Evolutionary conservation across 2,329 filamentous ascomycete genomes (phyloP).

Genomic region (Fusarium solani-melongenae): DNA sequence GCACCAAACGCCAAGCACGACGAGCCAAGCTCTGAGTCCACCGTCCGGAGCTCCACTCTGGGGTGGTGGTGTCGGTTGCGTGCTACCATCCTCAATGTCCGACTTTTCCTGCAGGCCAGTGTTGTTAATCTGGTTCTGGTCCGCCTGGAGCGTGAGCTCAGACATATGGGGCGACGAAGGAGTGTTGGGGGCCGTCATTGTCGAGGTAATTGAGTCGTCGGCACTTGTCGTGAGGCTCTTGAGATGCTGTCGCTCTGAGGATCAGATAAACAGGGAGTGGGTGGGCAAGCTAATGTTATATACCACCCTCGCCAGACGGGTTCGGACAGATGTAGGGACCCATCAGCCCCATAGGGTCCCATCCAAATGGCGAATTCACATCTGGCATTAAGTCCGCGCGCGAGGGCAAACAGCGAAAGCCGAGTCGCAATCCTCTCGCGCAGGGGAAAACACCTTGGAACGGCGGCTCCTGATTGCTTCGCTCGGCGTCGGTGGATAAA

Average conservation of each 20-base stretch:
- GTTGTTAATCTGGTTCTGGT: slow-evolving; percentile 1
- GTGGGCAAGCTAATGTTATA: slow-evolving; percentile 8
- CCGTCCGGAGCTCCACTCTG: slow-evolving; percentile 22
- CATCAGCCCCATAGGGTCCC: slow-evolving; percentile 5
- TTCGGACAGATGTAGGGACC: background rate
- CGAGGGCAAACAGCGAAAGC: background rate
- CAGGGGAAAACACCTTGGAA: background rate
- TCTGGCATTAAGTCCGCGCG: slow-evolving; percentile 16
- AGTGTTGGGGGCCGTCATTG: slow-evolving; percentile 7
- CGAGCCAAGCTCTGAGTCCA: slow-evolving; percentile 50
- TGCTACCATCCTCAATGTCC: slow-evolving; percentile 17
- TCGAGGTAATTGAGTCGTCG: background rate
- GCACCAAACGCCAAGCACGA: slow-evolving; percentile 55
- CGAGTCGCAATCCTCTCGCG: background rate
- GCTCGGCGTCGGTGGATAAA: background rate
- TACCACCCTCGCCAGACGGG: background rate
- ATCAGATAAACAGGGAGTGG: slow-evolving; percentile 11
- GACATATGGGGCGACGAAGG: slow-evolving; percentile 20
- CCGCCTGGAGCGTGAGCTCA: slow-evolving; percentile 16
- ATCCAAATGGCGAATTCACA: background rate
- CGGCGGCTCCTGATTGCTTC: slow-evolving; percentile 10
- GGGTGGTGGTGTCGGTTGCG: background rate
- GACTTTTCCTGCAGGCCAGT: slow-evolving; percentile 13
- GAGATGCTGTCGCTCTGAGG: background rate
- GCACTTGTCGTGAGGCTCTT: background rate